Evolutionary conservation across 2,329 filamentous ascomycete species (phyloP).

Genomic region (Fusarium sp.): DNA sequence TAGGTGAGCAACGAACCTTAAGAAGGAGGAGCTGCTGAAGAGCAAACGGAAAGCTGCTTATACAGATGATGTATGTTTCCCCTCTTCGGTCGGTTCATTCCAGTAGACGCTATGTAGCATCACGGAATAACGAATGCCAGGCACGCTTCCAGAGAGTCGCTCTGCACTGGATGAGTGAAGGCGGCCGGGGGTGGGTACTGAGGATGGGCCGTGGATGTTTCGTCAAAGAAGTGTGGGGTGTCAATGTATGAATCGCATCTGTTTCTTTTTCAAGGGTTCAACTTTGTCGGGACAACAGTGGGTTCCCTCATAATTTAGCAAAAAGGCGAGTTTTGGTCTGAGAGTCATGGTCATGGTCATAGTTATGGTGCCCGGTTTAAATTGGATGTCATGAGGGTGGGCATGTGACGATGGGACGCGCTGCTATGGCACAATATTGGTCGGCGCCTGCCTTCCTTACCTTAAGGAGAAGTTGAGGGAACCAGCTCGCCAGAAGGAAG

Average conservation of each 20-base stretch:
- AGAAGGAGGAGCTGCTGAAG: conserved; percentile 6
- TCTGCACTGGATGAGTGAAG: conserved; percentile 18
- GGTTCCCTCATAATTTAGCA: conserved; percentile 18
- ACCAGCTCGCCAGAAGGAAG: neutral
- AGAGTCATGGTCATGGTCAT: conserved; percentile 8
- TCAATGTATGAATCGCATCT: conserved; percentile 20
- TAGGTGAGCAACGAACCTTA: neutral
- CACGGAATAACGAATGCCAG: conserved; percentile 44
- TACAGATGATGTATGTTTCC: conserved; percentile 28
- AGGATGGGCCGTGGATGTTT: neutral
- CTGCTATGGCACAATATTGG: conserved; percentile 29
- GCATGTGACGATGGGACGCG: conserved; percentile 39
- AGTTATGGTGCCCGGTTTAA: conserved; percentile 2
- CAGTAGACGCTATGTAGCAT: conserved; percentile 46
- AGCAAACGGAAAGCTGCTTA: neutral
- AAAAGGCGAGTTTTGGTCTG: conserved; percentile 11
- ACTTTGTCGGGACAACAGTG: conserved; percentile 33
- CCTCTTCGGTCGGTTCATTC: conserved; percentile 33
- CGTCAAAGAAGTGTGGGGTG: conserved; percentile 14
- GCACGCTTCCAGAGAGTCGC: conserved; percentile 32
- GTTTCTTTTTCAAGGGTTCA: conserved; percentile 27
- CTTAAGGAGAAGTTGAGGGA: neutral
- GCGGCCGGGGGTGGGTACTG: conserved; percentile 21
- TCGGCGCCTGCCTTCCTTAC: neutral
- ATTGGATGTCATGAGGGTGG: conserved; percentile 20